Base-by-base conservation (phyloP, 2,329 filamentous ascomycete species). In the Cryphonectria carpinicola region DNA sequence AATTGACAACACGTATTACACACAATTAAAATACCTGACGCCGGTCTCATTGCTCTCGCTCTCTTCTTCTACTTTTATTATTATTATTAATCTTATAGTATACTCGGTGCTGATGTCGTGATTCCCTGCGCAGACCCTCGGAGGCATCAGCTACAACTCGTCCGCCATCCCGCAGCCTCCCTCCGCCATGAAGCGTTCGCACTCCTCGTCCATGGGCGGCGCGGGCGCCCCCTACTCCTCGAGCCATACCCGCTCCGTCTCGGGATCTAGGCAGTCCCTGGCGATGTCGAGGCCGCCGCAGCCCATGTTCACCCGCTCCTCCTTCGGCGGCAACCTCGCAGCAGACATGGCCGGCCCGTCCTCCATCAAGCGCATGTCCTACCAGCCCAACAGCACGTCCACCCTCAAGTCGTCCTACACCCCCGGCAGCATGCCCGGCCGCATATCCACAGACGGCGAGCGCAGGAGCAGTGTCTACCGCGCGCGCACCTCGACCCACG, bases 141-240 rank as follows among this genome's bases (percentile, higher is more conserved):
- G 92, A 74, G 91, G 90, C 75, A 90, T 97, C 78, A 95, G 90
- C 80, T 89, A 91, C 80, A 95, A 94, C 80, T 92, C 93, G 28
- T 61, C 65, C 54, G 89, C 90, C 32, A 93, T 99, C 73, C 96
- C 96, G 28, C 94, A 97, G 82, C 95, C 96, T 11, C 88, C 93
- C 39, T 98, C 95, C 56, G 93, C 94, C 56, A 92, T 99, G 87
- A 99, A 99, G 85, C 93, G 96, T 80, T 92, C 93, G 41, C 96
- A 90, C 78, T 95, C 94, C 17, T 90, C 90, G 76, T 90, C 89
- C 73, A 89, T 89, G 78, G 85, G 89, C 76, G 58, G 58, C 43
- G 87, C 88, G 71, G 87, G 87, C 77, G 84, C 85, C 70, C 89
- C 88, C 62, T 91, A 88, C 77, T 89, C 90, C 69, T 86, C 87